Base-by-base conservation (phyloP, 441 rosid species). In the Erysimum pusillum region DNA sequence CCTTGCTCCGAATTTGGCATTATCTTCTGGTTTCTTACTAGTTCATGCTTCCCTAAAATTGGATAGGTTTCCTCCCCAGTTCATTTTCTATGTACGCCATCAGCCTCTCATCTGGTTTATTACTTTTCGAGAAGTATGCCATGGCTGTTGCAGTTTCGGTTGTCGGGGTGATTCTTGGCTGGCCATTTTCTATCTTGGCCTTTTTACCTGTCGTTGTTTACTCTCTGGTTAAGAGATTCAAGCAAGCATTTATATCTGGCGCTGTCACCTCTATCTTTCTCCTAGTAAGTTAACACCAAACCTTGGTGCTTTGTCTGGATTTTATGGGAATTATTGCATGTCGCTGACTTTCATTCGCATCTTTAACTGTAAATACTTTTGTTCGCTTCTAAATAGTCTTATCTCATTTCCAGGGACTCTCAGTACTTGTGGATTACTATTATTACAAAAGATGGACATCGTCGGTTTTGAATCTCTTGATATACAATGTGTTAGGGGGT, bases 61-160 rank as follows among this genome's bases (percentile, higher is more conserved):
- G 80, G 56, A 68, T 74, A 95, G 99, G 99, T 81, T 92, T 95
- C 68, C 86, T 95, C 80, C 99, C 99, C 12, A 92, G 99, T 84
- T 95, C 99, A 17, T 95, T 95, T 83, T 89, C 99, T 28, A 92
- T 95, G 98, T 91, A 95, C 84, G 97, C 97, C 31, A 88, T 93
- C 83, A 92, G 97, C 82, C 99, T 95, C 67, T 84, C 96, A 3
- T 95, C 92, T 7, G 99, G 99, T 54, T 81, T 95, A 28, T 86
- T 95, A 80, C 96, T 95, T 76, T 91, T 95, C 22, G 93, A 87
- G 73, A 91, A 89, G 78, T 87, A 83, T 60, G 89, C 84, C 51
- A 71, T 75, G 85, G 93, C 98, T 67, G 96, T 92, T 59, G 85
- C 89, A 63, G 87, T 82, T 77, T 83, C 96, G 36, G 89, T 86